Percentiles rank a stretch among this genome's conserved stretches.
phyloP scores from a whole-genome alignment of 2,329 filamentous ascomycete species.

The Alternaria infectoria region DNA sequence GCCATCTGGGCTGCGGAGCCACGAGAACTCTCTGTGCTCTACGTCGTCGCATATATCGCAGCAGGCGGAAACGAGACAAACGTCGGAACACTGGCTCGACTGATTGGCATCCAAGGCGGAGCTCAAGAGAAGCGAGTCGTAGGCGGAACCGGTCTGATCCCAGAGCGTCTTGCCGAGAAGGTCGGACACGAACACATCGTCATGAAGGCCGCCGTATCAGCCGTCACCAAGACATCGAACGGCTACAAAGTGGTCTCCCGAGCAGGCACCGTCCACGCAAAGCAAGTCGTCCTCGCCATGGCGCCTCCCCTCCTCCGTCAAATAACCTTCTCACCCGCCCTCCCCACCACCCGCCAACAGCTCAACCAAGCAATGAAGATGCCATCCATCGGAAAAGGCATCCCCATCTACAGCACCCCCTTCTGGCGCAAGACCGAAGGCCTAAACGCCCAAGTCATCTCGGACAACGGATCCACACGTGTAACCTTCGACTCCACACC shows the following conservation, averaged over 20 bases:
- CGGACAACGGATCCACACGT: slow-evolving; percentile 14
- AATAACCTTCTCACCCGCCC: slow-evolving; percentile 56
- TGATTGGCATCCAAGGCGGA: slow-evolving; percentile 16
- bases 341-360: slow-evolving; percentile 52
- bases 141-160: slow-evolving; percentile 31
- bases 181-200: slow-evolving; percentile 21
- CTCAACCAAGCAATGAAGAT: slow-evolving; percentile 47
- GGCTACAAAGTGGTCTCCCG: slow-evolving; percentile 22
- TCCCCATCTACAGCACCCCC: slow-evolving; percentile 54
- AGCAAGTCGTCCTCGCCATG: slow-evolving; percentile 58
- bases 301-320: slow-evolving; percentile 55
- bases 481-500: slow-evolving; percentile 30
- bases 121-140: slow-evolving; percentile 28
- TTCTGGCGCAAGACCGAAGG: slow-evolving; percentile 54
- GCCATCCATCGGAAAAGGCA: slow-evolving; percentile 61
- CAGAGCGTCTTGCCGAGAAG: slow-evolving; percentile 17
- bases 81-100: slow-evolving; percentile 16
- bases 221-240: slow-evolving; percentile 15
- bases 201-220: slow-evolving; percentile 22
- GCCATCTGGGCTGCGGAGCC: slow-evolving; percentile 21
- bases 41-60: slow-evolving; percentile 28
- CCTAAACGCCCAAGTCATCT: slow-evolving; percentile 51
- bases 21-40: slow-evolving; percentile 21
- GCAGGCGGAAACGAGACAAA: slow-evolving; percentile 25
- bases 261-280: slow-evolving; percentile 41